phyloP scores from a whole-genome alignment of 345 rosid species.

The Viola odorata region DNA sequence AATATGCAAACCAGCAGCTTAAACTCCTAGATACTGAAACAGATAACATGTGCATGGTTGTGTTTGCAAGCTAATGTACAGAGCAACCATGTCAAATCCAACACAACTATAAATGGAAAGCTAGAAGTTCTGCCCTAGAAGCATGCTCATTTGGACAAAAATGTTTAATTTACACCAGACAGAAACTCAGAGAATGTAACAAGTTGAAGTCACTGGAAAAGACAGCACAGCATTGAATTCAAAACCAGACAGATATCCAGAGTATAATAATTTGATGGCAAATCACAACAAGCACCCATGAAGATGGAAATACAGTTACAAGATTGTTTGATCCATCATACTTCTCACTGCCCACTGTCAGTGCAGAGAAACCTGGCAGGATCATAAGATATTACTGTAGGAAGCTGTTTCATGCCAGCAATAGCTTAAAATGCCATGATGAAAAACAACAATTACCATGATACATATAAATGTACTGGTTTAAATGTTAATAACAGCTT shows the following conservation, averaged over 20 bases:
- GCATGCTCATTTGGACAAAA: neutral
- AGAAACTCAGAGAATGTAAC: neutral
- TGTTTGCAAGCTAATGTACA: no score
- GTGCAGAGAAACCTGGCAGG: conserved; percentile 98
- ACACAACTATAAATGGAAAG: no score
- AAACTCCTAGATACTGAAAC: neutral
- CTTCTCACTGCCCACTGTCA: conserved; percentile 99
- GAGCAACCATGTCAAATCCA: no score
- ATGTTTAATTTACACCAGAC: neutral
- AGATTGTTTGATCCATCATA: conserved; percentile 83
- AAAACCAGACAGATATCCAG: neutral
- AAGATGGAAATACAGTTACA: neutral
- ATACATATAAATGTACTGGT: conserved; percentile 5
- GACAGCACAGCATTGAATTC: neutral
- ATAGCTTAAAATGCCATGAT: conserved; percentile 63
- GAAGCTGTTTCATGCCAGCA: conserved; percentile 57
- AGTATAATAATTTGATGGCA: neutral
- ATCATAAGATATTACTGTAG: conserved; percentile 49
- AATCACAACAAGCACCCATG: neutral
- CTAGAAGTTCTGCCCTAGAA: no score
- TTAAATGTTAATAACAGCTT: conserved; percentile 25
- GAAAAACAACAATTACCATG: conserved; percentile 9
- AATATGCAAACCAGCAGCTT: no score
- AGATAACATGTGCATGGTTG: neutral
- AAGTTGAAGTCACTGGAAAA: neutral